Conservation (phyloP, 352 stramenopile genomes). For the Pythium phragmitis region DNA sequence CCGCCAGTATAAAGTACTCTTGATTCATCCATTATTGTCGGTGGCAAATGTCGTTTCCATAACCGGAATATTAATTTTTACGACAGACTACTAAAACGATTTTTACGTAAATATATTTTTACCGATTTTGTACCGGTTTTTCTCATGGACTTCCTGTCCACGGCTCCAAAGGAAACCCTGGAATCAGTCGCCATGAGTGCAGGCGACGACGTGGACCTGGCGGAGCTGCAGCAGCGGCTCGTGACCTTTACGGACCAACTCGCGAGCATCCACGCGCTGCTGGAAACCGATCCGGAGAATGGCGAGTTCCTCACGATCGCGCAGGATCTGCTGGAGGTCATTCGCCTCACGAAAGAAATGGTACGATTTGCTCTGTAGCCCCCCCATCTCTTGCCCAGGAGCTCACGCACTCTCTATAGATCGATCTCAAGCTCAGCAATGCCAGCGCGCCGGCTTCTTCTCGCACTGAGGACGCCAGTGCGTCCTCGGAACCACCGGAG, state of each 20-base stretch:
- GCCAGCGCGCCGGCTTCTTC: neutral
- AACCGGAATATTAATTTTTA: no score
- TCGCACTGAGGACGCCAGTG: neutral
- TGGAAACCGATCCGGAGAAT: conserved; percentile 71
- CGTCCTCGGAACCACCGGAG: neutral
- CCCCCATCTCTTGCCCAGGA: neutral
- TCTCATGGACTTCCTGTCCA: neutral
- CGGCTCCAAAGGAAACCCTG: no score
- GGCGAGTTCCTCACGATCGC: conserved; percentile 75
- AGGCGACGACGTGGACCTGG: conserved; percentile 43
- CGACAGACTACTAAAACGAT: neutral
- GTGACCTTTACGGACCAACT: conserved; percentile 81
- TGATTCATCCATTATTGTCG: neutral
- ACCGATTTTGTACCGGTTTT: neutral
- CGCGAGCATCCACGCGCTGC: conserved; percentile 76
- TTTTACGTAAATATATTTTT: neutral
- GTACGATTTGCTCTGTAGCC: conserved; percentile 22
- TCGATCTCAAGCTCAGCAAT: conserved; percentile 22
- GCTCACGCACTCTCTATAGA: conserved; percentile 15
- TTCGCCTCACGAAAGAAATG: conserved; percentile 84
- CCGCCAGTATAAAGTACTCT: no score
- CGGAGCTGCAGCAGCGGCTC: conserved; percentile 75
- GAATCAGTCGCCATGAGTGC: neutral
- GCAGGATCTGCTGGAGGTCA: conserved; percentile 80
- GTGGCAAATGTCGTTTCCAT: no score